Conservation (phyloP, 1,284 basidiomycete genomes). For the Coniophora puteana region DNA sequence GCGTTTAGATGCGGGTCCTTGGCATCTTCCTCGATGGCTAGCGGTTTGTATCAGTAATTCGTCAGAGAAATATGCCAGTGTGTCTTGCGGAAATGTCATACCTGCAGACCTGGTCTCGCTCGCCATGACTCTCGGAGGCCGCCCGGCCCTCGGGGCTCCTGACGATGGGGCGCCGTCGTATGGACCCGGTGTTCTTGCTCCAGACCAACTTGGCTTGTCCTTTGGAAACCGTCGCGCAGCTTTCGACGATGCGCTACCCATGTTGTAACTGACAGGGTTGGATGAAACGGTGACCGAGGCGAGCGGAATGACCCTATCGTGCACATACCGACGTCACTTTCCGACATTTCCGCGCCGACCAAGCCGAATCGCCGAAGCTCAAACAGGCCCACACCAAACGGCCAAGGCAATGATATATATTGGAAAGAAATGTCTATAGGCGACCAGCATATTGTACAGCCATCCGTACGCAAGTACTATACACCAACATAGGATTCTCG, state of each 20-base stretch:
- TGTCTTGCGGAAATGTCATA: conserved; percentile 15
- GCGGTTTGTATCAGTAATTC: conserved; percentile 1
- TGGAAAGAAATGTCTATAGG: conserved; percentile 35
- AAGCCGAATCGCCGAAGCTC: too few relatives aligned
- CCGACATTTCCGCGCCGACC: not conserved
- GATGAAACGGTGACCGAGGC: not conserved
- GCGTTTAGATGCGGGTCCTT: conserved; percentile 74
- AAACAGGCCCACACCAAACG: not conserved
- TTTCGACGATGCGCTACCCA: conserved; percentile 75
- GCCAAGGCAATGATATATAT: conserved; percentile 2
- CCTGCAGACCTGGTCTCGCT: conserved; percentile 55
- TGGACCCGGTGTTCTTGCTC: conserved; percentile 37
- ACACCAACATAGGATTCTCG: conserved; percentile 28
- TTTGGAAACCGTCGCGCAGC: conserved; percentile 60
- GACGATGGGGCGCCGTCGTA: conserved; percentile 7
- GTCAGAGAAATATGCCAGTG: not conserved
- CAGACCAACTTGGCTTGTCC: conserved; percentile 49
- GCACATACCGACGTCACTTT: not conserved
- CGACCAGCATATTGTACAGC: conserved; percentile 33
- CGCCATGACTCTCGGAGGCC: conserved; percentile 30
- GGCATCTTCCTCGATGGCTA: conserved; percentile 67
- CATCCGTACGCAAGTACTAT: conserved; percentile 38
- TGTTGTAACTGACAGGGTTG: conserved; percentile 22
- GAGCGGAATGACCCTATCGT: conserved; percentile 1
- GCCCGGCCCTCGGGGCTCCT: conserved; percentile 9